Conservation (phyloP, 2,329 filamentous ascomycete species). For the Aspergillus fijiensis region DNA sequence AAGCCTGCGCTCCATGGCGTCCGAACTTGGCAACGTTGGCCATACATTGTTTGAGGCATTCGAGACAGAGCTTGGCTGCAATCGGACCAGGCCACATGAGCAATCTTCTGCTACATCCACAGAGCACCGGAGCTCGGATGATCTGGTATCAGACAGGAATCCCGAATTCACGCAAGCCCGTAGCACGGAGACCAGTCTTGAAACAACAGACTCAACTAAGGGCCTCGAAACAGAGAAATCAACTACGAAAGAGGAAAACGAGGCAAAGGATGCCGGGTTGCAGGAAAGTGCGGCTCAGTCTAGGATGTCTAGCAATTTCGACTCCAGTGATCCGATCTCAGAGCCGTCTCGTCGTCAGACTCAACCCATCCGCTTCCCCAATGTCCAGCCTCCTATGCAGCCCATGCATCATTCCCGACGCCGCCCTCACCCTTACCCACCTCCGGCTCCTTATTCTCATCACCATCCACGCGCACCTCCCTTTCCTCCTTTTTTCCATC, state of each 20-base stretch:
- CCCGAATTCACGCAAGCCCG: neutral
- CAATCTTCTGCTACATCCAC: conserved; percentile 10
- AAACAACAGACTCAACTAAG: neutral
- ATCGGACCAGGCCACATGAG: conserved; percentile 7
- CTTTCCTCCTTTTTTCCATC: neutral
- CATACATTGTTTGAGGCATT: conserved; percentile 40
- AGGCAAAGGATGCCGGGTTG: neutral
- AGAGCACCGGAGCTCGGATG: conserved; percentile 1
- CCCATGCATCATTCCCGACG: neutral
- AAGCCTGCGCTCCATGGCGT: conserved; percentile 41
- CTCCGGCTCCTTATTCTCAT: neutral
- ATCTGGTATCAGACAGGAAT: neutral
- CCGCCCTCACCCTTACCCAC: neutral
- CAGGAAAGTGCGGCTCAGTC: neutral
- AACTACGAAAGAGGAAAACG: neutral
- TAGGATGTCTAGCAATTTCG: neutral
- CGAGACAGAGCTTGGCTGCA: conserved; percentile 34
- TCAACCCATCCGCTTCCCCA: neutral
- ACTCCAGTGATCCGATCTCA: neutral
- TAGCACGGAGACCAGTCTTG: neutral
- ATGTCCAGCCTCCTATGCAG: neutral
- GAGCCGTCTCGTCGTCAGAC: neutral
- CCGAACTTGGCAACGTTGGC: conserved; percentile 42
- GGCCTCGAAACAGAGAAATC: neutral
- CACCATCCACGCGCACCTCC: conserved; percentile 1